These are phyloP conservation scores for Tetrapyrgos nigripes DNA, from an alignment of 1,284 basidiomycete species.

Conservation along the genomic window DNA sequence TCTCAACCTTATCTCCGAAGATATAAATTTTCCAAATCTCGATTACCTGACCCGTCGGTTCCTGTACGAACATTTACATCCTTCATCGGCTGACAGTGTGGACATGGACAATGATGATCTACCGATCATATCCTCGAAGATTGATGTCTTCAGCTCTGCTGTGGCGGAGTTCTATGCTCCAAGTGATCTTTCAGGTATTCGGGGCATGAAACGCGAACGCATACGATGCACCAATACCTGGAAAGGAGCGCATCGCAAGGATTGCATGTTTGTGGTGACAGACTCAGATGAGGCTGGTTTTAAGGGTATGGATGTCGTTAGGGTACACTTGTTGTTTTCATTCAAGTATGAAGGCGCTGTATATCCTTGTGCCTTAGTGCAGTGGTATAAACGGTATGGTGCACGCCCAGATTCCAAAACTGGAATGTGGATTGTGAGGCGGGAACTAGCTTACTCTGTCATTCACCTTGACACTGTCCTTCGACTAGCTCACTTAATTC, in stretches of 20 bases:
- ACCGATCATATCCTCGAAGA: constrained; percentile 16
- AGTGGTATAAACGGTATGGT: constrained; percentile 18
- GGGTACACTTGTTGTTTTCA: constrained; percentile 18
- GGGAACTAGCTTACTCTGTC: constrained; percentile 5
- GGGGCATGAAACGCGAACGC: constrained; percentile 33
- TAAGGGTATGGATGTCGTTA: constrained; percentile 16
- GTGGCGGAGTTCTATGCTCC: constrained; percentile 33
- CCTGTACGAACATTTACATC: constrained; percentile 21
- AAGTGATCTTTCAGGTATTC: constrained; percentile 33
- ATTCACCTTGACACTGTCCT: constrained; percentile 24
- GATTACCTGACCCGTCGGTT: constrained; percentile 10
- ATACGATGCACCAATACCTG: constrained; percentile 32
- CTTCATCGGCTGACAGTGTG: background rate
- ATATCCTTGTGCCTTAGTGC: constrained; percentile 23
- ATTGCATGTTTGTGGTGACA: constrained; percentile 29
- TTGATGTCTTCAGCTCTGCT: constrained; percentile 30
- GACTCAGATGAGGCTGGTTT: constrained; percentile 9
- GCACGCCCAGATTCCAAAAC: constrained; percentile 10
- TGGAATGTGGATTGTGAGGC: constrained; percentile 23
- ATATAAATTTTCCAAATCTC: constrained; percentile 18
- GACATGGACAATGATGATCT: background rate
- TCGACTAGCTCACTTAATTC: constrained; percentile 24
- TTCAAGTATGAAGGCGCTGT: constrained; percentile 4
- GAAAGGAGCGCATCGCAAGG: constrained; percentile 20
- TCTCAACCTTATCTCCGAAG: background rate